Percentiles rank a stretch among this genome's conserved stretches.
phyloP scores from a whole-genome alignment of 805 yeast species.

The Komagataella pseudopastoris region DNA sequence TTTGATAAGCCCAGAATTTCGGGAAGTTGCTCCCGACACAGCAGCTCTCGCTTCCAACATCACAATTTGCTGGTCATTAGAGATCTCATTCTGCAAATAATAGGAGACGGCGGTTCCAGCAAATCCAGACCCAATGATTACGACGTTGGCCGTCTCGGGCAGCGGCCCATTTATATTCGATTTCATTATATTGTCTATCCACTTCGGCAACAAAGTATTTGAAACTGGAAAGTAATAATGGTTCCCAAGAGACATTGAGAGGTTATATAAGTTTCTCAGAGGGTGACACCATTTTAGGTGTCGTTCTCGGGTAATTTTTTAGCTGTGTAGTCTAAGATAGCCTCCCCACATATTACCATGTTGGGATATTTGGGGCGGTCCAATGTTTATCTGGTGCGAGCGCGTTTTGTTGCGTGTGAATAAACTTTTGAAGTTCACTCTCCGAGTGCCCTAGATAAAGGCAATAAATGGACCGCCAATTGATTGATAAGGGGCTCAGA shows the following conservation, averaged over 20 bases:
- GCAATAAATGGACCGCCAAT: background rate
- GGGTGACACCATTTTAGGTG: background rate
- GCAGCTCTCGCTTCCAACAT: constrained; percentile 23
- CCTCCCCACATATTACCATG: background rate
- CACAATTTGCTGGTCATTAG: constrained; percentile 5
- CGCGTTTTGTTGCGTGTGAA: background rate
- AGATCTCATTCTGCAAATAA: constrained; percentile 14
- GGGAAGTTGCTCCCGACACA: constrained; percentile 28
- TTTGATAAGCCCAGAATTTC: constrained; percentile 36
- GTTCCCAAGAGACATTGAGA: background rate
- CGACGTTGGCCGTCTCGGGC: constrained; percentile 23
- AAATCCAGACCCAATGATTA: constrained; percentile 32
- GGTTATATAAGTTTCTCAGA: background rate
- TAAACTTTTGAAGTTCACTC: background rate
- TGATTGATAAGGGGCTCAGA: background rate
- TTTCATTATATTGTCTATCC: background rate
- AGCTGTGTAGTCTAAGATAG: background rate
- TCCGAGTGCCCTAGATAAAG: background rate
- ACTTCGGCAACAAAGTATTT: background rate
- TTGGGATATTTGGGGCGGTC: background rate
- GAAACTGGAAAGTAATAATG: background rate
- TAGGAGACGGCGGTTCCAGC: constrained; percentile 28
- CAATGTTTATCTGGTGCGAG: background rate
- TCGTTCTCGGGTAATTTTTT: background rate
- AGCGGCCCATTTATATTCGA: constrained; percentile 5